These are phyloP conservation scores for Corchorus capsularis DNA, from an alignment of 345 rosid species.

Conservation along the genomic window DNA sequence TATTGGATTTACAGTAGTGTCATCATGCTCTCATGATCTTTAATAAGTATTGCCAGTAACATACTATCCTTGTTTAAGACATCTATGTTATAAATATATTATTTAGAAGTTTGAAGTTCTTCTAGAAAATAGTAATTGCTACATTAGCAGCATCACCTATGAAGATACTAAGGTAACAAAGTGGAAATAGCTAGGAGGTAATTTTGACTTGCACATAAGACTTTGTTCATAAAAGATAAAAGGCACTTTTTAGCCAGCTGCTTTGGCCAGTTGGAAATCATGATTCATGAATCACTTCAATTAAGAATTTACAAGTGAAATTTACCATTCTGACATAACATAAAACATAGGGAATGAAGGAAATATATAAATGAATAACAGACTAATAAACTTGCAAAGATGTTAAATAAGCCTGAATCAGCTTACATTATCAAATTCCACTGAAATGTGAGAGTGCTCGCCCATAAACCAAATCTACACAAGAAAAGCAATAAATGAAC, in stretches of 20 bases:
- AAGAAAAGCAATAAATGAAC: conserved; percentile 27
- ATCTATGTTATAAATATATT: background rate
- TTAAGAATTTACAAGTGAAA: background rate
- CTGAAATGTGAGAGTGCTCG: conserved; percentile 68
- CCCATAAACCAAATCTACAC: conserved; percentile 78
- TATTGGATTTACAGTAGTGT: background rate
- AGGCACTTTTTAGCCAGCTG: background rate
- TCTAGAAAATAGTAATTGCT: background rate
- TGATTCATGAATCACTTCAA: background rate
- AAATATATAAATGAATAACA: conserved; percentile 8
- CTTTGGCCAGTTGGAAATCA: background rate
- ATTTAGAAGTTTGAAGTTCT: background rate
- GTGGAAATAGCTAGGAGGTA: background rate
- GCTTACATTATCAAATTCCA: conserved; percentile 73
- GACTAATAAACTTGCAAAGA: background rate
- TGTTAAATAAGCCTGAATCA: conserved; percentile 9
- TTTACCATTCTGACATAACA: conserved; percentile 7
- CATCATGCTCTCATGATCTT: background rate
- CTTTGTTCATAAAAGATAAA: background rate
- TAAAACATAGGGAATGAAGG: background rate
- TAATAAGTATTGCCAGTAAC: background rate
- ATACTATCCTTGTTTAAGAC: background rate
- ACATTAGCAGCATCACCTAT: background rate
- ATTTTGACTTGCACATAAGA: conserved; percentile 4
- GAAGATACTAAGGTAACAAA: background rate